phyloP scores from a whole-genome alignment of 257 asterid species.

The Cynanchum wilfordii region DNA sequence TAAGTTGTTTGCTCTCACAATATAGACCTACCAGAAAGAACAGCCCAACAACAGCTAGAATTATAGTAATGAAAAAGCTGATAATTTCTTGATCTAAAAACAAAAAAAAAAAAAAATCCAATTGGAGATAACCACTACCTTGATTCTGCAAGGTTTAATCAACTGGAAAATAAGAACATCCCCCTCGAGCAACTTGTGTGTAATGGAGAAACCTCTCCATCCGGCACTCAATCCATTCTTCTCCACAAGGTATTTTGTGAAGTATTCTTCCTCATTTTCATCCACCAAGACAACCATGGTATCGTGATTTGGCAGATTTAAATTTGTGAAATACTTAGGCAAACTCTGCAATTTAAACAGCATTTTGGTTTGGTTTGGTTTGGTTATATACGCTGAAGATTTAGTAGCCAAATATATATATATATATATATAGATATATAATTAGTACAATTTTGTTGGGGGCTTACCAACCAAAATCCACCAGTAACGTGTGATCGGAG shows the following conservation, averaged over 20 bases:
- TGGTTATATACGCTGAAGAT: background rate
- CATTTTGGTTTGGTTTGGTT: background rate
- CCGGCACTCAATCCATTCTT: slow-evolving; percentile 58
- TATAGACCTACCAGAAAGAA: slow-evolving; percentile 44
- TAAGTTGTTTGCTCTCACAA: slow-evolving; percentile 33
- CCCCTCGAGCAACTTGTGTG: slow-evolving; percentile 58
- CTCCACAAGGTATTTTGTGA: slow-evolving; percentile 34
- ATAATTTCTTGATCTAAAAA: background rate
- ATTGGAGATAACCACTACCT: slow-evolving; percentile 29
- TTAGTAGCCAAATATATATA: too few relatives aligned
- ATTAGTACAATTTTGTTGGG: background rate
- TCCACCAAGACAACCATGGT: slow-evolving; percentile 43
- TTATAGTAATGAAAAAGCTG: background rate
- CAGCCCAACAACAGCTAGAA: too few relatives aligned
- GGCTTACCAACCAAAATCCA: slow-evolving; percentile 4
- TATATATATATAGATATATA: too few relatives aligned
- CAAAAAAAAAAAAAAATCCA: too few relatives aligned
- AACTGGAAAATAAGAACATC: slow-evolving; percentile 61
- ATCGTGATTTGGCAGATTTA: slow-evolving; percentile 54
- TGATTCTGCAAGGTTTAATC: slow-evolving; percentile 46
- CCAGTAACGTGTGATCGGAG: slow-evolving; percentile 8
- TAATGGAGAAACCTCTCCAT: slow-evolving; percentile 64
- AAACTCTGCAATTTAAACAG: slow-evolving; percentile 35
- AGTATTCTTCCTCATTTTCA: slow-evolving; percentile 36
- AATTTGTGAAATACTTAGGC: slow-evolving; percentile 42